Base-by-base conservation (phyloP, 495 filamentous ascomycete genomes). In the Penicillium pancosmium region DNA sequence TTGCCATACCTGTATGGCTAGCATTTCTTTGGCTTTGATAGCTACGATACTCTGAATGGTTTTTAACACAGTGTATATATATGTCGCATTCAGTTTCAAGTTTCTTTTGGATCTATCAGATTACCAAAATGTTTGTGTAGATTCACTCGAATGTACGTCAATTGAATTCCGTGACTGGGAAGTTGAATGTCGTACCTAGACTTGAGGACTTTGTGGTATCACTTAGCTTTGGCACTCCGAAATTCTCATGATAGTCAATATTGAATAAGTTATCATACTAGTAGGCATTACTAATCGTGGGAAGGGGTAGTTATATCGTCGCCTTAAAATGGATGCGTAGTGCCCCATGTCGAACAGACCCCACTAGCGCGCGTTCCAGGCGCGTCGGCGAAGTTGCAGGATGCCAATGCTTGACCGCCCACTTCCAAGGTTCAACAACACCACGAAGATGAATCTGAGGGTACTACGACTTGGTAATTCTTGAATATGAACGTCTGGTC, bases 401-500 rank as follows among this genome's bases (percentile, higher is more conserved):
- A 48, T 27, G 46, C 23, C 46, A 27, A 12, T 18, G 19, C 25
- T 23, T 15, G 52, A 52, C 40, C 53, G 35, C 53, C 53, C 34
- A 50, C 33, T 46, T 38, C 15, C 27, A 31, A 31, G 15, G 12
- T 38, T 50, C 9, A 25, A 41, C 54, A 57, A 54, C 49, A 49
- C 12, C 41, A 48, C 47, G 8, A 44, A 48, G 33, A 56, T 49
- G 48, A 54, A 43, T 35, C 50, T 52, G 53, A 48, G 52, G 46
- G 21, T 48, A 25, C n/a, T 27, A 11, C 46, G 15, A 27, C 46
- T 21, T n/a, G 11, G 36, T 19, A 25, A 27, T 0, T 47, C 31
- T 35, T 40, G 50, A 74, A 63, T 21, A 78, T 78, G 76, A 72
- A 74, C 54, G 43, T 76, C 56, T 78, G 76, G 76, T 69, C 71